Evolutionary conservation across 129 eudicot species (phyloP).

Genomic region (Oenanthe sinensis): DNA sequence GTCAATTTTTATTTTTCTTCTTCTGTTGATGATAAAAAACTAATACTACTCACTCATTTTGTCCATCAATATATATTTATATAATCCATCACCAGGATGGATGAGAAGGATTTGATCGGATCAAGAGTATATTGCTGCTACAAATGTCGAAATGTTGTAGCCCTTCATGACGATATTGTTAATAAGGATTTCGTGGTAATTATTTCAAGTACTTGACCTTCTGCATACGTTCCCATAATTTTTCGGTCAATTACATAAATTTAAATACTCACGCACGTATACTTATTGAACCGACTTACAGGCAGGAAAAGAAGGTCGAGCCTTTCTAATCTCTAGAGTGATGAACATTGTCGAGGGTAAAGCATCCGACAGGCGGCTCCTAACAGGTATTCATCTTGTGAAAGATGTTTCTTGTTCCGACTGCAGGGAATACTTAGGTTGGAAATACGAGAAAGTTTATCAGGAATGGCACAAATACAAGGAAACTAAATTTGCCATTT

Average conservation of each 20-base stretch:
- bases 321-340: conserved; percentile 36
- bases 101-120: conserved; percentile 14
- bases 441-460: conserved; percentile 38
- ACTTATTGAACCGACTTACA: not conserved
- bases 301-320: conserved; percentile 26
- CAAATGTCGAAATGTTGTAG: conserved; percentile 30
- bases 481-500: not conserved
- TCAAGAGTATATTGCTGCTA: conserved; percentile 40
- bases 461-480: not conserved
- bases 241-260: not conserved
- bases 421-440: conserved; percentile 38
- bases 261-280: not conserved
- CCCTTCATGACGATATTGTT: conserved; percentile 38
- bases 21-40: no score
- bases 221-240: not conserved
- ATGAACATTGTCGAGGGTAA: conserved; percentile 32
- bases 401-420: conserved; percentile 38
- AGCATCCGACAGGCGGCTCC: conserved; percentile 19
- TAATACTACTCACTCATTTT: no score
- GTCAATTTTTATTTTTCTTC: not conserved
- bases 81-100: not conserved
- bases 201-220: not conserved
- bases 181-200: conserved; percentile 24
- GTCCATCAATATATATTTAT: no score
- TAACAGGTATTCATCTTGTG: conserved; percentile 32